Conservation (phyloP, 2,329 filamentous ascomycete species). For the Fusarium sp. region DNA sequence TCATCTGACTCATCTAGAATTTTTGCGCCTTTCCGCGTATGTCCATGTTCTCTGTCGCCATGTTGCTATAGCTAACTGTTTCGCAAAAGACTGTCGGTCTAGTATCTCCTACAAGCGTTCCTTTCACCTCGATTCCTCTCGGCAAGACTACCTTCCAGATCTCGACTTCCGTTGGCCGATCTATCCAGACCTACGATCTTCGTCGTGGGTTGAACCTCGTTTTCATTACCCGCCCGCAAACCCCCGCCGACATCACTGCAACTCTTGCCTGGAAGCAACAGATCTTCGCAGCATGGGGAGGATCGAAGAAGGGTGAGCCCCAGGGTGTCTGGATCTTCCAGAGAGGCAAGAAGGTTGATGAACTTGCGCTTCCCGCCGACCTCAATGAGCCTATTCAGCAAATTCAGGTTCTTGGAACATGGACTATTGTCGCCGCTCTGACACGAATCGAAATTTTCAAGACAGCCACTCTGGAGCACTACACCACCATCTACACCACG, state of each 20-base stretch:
- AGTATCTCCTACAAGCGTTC: constrained; percentile 89
- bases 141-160: constrained; percentile 98
- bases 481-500: constrained; percentile 81
- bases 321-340: constrained; percentile 92
- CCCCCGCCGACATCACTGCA: constrained; percentile 85
- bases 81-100: constrained; percentile 83
- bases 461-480: constrained; percentile 83
- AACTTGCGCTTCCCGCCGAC: constrained; percentile 76
- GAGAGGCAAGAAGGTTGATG: constrained; percentile 84
- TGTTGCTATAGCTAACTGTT: constrained; percentile 5
- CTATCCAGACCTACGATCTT: constrained; percentile 95
- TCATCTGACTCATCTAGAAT: constrained; percentile 75
- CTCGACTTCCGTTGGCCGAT: constrained; percentile 91
- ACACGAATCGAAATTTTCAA: constrained; percentile 92
- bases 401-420: constrained; percentile 87
- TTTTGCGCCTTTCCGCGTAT: constrained; percentile 92
- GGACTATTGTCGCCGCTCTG: constrained; percentile 84
- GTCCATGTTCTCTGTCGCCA: constrained; percentile 47
- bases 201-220: constrained; percentile 90
- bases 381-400: constrained; percentile 78
- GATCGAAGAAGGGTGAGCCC: constrained; percentile 60
- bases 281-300: constrained; percentile 91
- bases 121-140: constrained; percentile 88
- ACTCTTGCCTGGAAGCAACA: constrained; percentile 88
- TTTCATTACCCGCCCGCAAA: constrained; percentile 93